Evolutionary conservation across 805 yeast species (phyloP).

Genomic region (Hanseniaspora mollemarum): DNA sequence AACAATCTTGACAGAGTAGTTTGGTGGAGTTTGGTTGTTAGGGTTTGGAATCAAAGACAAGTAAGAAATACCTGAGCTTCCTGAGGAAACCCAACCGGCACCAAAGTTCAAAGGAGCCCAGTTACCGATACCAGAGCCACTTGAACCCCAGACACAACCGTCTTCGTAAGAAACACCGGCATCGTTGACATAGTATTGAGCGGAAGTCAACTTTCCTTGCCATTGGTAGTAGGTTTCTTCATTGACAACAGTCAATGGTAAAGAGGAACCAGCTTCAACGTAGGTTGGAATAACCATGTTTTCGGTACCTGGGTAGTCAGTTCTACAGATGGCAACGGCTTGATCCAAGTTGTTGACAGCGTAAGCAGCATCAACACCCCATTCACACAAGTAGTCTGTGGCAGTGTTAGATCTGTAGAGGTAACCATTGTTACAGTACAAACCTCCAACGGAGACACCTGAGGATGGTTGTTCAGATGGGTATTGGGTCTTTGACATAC

Average conservation of each 20-base stretch:
- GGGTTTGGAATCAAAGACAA: conserved; percentile 92
- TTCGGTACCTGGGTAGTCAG: conserved; percentile 98
- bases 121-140: conserved; percentile 78
- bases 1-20: conserved; percentile 68
- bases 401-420: conserved; percentile 68
- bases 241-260: conserved; percentile 70
- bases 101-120: conserved; percentile 97
- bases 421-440: conserved; percentile 71
- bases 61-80: conserved; percentile 49
- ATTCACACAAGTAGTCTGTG: conserved; percentile 64
- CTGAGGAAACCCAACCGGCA: conserved; percentile 59
- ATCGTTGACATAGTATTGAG: conserved; percentile 94
- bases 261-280: conserved; percentile 52
- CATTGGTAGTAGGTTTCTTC: conserved; percentile 67
- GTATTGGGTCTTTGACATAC: conserved; percentile 99
- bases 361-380: conserved; percentile 65
- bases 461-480: conserved; percentile 74
- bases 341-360: conserved; percentile 54
- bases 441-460: conserved; percentile 93
- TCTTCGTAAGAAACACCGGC: conserved; percentile 85
- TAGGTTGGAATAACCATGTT: conserved; percentile 93
- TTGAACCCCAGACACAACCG: conserved; percentile 89
- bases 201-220: conserved; percentile 72
- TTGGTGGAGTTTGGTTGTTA: conserved; percentile 59
- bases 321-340: conserved; percentile 84